Evolutionary conservation across 139 green algal genomes (phyloP).

Genomic region (Chlorella sp.): DNA sequence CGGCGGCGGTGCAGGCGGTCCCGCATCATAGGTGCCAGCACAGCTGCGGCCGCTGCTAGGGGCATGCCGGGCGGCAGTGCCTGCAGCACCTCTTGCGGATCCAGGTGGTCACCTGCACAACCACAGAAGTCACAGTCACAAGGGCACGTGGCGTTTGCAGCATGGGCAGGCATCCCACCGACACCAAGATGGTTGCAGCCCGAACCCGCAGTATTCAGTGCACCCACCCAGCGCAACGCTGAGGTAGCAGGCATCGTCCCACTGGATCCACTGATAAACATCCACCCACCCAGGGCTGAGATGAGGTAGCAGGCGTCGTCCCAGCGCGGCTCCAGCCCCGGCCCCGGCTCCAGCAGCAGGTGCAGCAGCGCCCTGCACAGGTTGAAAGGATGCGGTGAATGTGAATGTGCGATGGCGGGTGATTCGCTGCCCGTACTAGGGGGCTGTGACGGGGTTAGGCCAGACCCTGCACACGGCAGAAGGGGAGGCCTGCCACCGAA

Average conservation of each 20-base stretch:
- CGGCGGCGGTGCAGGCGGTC: constrained; percentile 69
- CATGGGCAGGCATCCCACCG: not conserved
- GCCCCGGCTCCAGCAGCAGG: constrained; percentile 71
- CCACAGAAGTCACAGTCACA: too few relatives aligned
- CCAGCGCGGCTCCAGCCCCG: constrained; percentile 58
- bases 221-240: constrained; percentile 43
- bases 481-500: too few relatives aligned
- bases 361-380: constrained; percentile 54
- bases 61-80: constrained; percentile 71
- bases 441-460: too few relatives aligned
- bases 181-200: too few relatives aligned
- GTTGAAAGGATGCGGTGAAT: too few relatives aligned
- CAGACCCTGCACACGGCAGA: too few relatives aligned
- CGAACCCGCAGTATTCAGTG: not conserved
- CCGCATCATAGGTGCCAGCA: constrained; percentile 67
- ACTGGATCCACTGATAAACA: constrained; percentile 10
- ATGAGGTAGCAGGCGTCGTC: constrained; percentile 61
- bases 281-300: constrained; percentile 34
- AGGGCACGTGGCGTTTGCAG: too few relatives aligned
- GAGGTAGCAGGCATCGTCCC: constrained; percentile 60
- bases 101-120: constrained; percentile 56
- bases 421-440: too few relatives aligned
- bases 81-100: constrained; percentile 67
- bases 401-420: too few relatives aligned
- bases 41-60: constrained; percentile 57